Percentiles rank a stretch among this genome's conserved stretches.
Evolutionary conservation across 192 early-diverging fungal species (phyloP).

Genomic region (Gigaspora rosea): DNA sequence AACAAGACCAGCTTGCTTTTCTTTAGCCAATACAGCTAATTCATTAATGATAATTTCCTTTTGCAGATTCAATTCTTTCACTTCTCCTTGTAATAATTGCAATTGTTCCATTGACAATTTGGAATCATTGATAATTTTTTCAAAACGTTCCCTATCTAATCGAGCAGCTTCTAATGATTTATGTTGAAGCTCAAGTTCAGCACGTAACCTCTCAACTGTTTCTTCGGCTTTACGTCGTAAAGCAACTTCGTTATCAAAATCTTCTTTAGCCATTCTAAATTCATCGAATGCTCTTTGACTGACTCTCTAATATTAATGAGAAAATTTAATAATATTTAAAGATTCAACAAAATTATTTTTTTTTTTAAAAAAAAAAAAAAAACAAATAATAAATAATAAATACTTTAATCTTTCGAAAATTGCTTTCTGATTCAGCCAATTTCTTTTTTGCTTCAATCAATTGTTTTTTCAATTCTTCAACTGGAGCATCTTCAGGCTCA

Average conservation of each 20-base stretch:
- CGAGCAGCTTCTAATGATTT: neutral
- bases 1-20: conserved; percentile 47
- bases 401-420: conserved; percentile 46
- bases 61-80: conserved; percentile 38
- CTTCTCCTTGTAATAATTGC: conserved; percentile 36
- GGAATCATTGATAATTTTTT: conserved; percentile 17
- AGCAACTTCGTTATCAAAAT: conserved; percentile 41
- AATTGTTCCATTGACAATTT: conserved; percentile 4
- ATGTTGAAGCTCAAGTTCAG: conserved; percentile 33
- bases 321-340: neutral
- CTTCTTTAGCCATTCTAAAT: conserved; percentile 39
- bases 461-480: conserved; percentile 33
- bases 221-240: conserved; percentile 32
- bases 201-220: conserved; percentile 32
- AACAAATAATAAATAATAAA: neutral
- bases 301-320: conserved; percentile 25
- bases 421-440: conserved; percentile 33
- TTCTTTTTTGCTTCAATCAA: conserved; percentile 33
- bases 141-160: conserved; percentile 8
- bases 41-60: conserved; percentile 39
- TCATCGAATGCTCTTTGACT: conserved; percentile 43
- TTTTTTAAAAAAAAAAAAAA: neutral
- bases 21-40: conserved; percentile 36
- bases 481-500: conserved; percentile 7
- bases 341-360: neutral